Conservation (phyloP, 495 filamentous ascomycete genomes). For the Talaromyces ruber region DNA sequence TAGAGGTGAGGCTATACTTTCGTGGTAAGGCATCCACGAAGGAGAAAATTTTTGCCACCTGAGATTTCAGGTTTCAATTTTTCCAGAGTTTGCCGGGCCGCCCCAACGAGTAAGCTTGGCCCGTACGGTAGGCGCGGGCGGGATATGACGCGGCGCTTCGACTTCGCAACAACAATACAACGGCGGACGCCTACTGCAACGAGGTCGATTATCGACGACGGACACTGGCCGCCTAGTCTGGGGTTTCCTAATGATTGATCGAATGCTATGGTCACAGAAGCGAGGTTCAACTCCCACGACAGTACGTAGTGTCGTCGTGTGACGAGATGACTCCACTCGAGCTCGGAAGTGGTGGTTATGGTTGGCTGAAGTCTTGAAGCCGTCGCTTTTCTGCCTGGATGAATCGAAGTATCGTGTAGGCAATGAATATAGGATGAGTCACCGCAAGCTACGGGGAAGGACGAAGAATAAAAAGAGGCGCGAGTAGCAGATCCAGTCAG, state of each 20-base stretch:
- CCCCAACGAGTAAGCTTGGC: not conserved
- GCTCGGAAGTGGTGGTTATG: not conserved
- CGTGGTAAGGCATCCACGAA: conserved; percentile 7
- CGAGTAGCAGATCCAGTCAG: not conserved
- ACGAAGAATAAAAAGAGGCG: not conserved
- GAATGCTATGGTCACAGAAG: not conserved
- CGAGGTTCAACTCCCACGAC: not conserved
- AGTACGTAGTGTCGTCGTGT: not conserved
- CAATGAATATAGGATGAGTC: not conserved
- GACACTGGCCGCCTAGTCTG: not conserved
- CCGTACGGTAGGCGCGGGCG: not conserved
- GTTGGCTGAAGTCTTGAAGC: not conserved
- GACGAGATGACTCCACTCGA: conserved; percentile 2
- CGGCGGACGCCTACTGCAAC: not conserved
- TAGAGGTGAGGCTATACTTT: conserved; percentile 4
- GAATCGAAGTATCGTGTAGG: not conserved
- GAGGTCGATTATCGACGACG: not conserved
- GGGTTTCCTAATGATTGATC: not conserved
- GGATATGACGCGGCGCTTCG: not conserved
- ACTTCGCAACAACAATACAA: not conserved
- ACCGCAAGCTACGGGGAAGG: not conserved
- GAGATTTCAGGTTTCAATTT: conserved; percentile 1
- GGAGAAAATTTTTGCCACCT: conserved; percentile 7
- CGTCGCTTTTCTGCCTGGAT: not conserved
- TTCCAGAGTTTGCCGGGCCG: not conserved